Evolutionary conservation across 108 stramenopile species (phyloP), one percentile per base, ranked within the genome.

Genomic region (Epithemia pelagica): DNA sequence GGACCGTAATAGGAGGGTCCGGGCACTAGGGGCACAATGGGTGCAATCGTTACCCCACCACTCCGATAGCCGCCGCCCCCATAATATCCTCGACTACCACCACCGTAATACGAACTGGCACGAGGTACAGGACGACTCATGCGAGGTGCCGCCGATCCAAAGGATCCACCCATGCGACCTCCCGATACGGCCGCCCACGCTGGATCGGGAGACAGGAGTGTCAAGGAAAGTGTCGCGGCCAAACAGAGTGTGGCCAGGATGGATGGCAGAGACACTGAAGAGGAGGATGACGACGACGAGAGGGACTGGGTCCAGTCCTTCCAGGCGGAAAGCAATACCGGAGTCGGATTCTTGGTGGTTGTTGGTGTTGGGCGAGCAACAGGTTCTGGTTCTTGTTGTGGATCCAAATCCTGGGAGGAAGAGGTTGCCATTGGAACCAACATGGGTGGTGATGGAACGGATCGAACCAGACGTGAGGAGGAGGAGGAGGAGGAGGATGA

Each of bases 81-180:
- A 19, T 33, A 29, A 32, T 61, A 65, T 54, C 77, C 65, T 19
- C 69, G 67, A 31, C 51, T 72, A 52, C 62, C 75, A 27, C 82
- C 79, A 19, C 79, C 30, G 25, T 52, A 58, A 52, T 73, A 72
- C 37, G 63, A 62, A 15, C 54, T 28, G 2, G 65, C 37, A 54
- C 28, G 21, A 18, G 69, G 65, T 33, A 46, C 31, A 29, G 66
- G 52, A 31, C 70, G 60, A 60, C 69, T 71, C 30, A 54, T 65
- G 57, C 58, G 67, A 28, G 68, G 58, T 8, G 32, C 54, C 2
- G 75, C 10, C 31, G 75, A 70, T 5, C 67, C 68, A 66, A 80
- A 82, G 10, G 81, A 80, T 26, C 88, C 88, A 15, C 88, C 88
- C 78, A 89, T 86, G n/a, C 88, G 70, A 24, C 88, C 88, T 32